Evolutionary conservation across 192 early-diverging fungal species (phyloP).

Genomic region (Backusella liffmaniae): DNA sequence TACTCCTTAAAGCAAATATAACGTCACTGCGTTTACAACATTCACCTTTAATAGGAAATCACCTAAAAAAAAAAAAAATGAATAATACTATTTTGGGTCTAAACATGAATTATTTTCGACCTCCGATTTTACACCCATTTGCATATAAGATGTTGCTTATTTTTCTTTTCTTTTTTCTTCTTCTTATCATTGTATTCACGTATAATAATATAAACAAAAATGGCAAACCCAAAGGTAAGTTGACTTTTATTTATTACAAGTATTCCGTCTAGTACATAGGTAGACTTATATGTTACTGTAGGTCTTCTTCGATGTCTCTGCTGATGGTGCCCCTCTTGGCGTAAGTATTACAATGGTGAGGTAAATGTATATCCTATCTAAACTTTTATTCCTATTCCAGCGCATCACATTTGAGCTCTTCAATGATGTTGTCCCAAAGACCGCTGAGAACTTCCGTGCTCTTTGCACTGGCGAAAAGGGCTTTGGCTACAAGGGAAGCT

Average conservation of each 20-base stretch:
- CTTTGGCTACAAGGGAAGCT: conserved; percentile 68
- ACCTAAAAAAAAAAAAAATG: not conserved
- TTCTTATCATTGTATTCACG: not conserved
- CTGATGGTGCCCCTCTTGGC: conserved; percentile 41
- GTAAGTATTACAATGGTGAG: conserved; percentile 34
- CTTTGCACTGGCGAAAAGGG: conserved; percentile 88
- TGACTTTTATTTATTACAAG: not conserved
- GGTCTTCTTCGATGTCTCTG: conserved; percentile 70
- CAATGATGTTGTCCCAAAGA: conserved; percentile 65
- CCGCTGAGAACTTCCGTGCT: conserved; percentile 90
- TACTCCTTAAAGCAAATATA: not conserved
- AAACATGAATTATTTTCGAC: not conserved
- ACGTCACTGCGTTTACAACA: not conserved
- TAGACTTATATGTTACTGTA: not conserved
- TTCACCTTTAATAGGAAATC: not conserved
- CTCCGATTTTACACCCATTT: not conserved
- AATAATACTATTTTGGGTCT: not conserved
- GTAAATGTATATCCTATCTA: not conserved
- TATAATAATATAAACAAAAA: not conserved
- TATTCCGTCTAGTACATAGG: no score
- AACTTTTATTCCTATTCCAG: conserved; percentile 12
- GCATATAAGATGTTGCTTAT: not conserved
- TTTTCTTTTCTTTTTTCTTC: not conserved
- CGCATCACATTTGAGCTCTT: conserved; percentile 60
- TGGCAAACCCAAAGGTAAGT: not conserved